Evolutionary conservation across 2,329 filamentous ascomycete genomes (phyloP).

Genomic region (Aspergillus hortae): DNA sequence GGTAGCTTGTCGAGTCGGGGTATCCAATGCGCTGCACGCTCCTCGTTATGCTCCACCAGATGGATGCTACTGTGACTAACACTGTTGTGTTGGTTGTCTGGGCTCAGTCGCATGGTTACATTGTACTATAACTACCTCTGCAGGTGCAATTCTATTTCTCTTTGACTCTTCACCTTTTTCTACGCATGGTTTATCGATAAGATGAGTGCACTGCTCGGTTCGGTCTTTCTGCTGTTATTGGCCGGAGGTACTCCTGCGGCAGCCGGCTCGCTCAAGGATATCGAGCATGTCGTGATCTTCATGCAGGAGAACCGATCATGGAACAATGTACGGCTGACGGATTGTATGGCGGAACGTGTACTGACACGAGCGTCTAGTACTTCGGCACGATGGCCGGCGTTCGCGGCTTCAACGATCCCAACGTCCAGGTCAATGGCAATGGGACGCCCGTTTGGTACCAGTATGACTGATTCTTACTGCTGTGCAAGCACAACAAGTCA

Average conservation of each 20-base stretch:
- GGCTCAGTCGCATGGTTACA: not conserved
- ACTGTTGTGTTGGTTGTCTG: not conserved
- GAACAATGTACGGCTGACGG: slow-evolving; percentile 27
- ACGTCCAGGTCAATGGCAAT: slow-evolving; percentile 49
- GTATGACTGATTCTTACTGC: slow-evolving; percentile 16
- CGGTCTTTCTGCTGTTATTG: slow-evolving; percentile 15
- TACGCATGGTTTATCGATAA: not conserved
- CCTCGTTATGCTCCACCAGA: not conserved
- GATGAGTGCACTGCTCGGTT: slow-evolving; percentile 9
- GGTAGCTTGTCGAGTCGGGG: not conserved
- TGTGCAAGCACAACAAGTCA: too few relatives aligned
- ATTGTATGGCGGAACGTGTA: not conserved
- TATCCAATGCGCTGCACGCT: not conserved
- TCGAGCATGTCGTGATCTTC: slow-evolving; percentile 57
- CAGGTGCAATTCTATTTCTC: not conserved
- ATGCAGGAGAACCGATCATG: slow-evolving; percentile 52
- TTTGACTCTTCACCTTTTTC: too few relatives aligned
- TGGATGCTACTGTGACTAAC: not conserved
- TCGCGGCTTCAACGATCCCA: slow-evolving; percentile 55
- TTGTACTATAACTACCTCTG: not conserved
- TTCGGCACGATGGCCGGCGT: slow-evolving; percentile 56
- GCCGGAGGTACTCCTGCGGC: slow-evolving; percentile 14
- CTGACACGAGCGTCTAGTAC: slow-evolving; percentile 34
- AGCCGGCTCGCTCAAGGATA: slow-evolving; percentile 46
- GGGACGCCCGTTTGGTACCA: slow-evolving; percentile 48